These are phyloP conservation scores for Talaromyces amestolkiae DNA, from an alignment of 2,329 filamentous ascomycete genomes.

Conservation along the genomic window DNA sequence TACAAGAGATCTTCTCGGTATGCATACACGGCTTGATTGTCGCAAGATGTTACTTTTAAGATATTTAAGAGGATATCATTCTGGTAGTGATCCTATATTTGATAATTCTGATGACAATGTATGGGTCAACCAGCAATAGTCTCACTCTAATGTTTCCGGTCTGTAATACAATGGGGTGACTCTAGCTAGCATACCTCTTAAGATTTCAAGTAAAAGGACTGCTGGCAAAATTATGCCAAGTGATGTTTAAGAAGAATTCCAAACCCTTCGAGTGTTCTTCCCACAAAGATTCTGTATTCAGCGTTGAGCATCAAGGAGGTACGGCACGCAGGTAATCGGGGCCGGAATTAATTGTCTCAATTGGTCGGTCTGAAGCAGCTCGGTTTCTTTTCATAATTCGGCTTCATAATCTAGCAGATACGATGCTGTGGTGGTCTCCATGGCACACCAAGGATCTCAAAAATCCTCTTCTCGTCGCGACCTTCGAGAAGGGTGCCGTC, in stretches of 20 bases:
- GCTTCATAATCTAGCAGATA: conserved; percentile 53
- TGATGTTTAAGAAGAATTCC: neutral
- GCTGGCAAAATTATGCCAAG: neutral
- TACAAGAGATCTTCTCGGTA: neutral
- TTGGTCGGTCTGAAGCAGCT: neutral
- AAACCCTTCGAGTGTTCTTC: too few relatives aligned
- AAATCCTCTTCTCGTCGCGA: conserved; percentile 73
- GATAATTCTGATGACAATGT: neutral
- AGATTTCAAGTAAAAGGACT: neutral
- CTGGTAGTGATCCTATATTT: neutral
- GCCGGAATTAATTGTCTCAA: neutral
- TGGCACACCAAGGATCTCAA: conserved; percentile 75
- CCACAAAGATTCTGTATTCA: neutral
- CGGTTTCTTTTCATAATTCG: neutral
- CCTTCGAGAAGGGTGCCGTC: conserved; percentile 72
- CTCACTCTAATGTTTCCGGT: too few relatives aligned
- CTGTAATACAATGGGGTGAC: too few relatives aligned
- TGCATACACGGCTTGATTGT: too few relatives aligned
- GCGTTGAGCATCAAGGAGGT: neutral
- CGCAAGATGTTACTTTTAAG: too few relatives aligned
- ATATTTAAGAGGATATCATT: too few relatives aligned
- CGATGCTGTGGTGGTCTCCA: conserved; percentile 77
- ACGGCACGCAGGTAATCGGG: neutral
- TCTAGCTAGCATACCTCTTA: too few relatives aligned
- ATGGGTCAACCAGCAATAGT: neutral